Conservation (phyloP, 345 rosid genomes). For the Citrus mangshanensis region DNA sequence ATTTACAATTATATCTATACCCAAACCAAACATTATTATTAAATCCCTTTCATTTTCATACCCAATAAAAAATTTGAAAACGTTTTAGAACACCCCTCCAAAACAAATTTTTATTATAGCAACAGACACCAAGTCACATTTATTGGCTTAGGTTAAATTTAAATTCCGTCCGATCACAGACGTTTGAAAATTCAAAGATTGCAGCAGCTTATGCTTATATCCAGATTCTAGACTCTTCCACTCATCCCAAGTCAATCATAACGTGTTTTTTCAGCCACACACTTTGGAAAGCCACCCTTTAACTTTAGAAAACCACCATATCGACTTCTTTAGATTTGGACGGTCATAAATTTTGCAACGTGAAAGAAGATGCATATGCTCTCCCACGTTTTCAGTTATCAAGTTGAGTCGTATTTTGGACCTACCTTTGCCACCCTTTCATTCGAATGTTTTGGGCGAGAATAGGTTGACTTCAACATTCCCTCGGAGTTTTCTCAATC, state of each 20-base stretch:
- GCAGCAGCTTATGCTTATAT: background rate
- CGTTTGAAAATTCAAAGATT: background rate
- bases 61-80: no score
- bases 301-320: background rate
- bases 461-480: background rate
- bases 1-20: no score
- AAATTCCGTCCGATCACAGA: background rate
- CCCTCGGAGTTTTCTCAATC: background rate
- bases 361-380: background rate
- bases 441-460: no score
- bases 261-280: background rate
- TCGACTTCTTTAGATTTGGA: background rate
- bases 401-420: background rate
- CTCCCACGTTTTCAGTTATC: background rate
- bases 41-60: no score
- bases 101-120: no score
- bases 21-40: no score
- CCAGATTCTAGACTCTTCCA: background rate
- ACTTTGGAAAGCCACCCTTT: no score
- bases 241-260: background rate
- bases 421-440: background rate
- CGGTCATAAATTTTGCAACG: background rate
- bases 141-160: background rate
- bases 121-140: background rate
- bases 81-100: no score